Evolutionary conservation across 208 protist species (phyloP).

Genomic region (Phytomonas serpens): DNA sequence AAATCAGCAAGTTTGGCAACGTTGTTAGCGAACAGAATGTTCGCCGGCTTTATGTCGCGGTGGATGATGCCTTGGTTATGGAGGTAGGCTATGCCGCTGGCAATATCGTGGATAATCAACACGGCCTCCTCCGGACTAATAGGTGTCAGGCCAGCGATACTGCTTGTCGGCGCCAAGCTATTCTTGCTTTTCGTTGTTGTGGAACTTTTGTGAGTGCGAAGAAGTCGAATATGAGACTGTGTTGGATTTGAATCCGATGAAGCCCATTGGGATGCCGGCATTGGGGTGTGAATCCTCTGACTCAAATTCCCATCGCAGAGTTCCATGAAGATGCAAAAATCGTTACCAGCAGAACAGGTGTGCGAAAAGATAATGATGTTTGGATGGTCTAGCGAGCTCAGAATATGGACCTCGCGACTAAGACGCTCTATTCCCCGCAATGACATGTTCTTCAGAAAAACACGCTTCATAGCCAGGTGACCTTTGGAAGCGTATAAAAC

Average conservation of each 20-base stretch:
- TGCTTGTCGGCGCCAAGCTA: neutral
- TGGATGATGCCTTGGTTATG: conserved; percentile 66
- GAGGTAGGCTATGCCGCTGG: conserved; percentile 50
- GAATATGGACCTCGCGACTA: conserved; percentile 66
- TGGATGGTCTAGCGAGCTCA: conserved; percentile 61
- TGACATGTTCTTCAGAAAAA: conserved; percentile 55
- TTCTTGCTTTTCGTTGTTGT: neutral
- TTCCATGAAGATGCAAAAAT: conserved; percentile 81
- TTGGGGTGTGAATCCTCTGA: neutral
- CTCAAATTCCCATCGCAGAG: conserved; percentile 50
- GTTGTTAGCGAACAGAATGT: conserved; percentile 65
- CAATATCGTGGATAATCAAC: conserved; percentile 68
- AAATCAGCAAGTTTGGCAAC: conserved; percentile 81
- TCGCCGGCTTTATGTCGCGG: conserved; percentile 79
- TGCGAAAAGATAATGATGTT: conserved; percentile 77
- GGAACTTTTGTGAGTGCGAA: neutral
- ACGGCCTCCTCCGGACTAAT: conserved; percentile 32
- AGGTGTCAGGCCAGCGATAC: neutral
- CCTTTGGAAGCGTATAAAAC: conserved; percentile 52
- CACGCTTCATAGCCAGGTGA: conserved; percentile 75
- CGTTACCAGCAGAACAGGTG: conserved; percentile 47
- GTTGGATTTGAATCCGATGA: neutral
- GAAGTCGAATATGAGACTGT: neutral
- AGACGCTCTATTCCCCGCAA: conserved; percentile 48
- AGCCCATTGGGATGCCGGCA: neutral